Conservation (phyloP, 1,284 basidiomycete species). For the Clitocybe nebularis region DNA sequence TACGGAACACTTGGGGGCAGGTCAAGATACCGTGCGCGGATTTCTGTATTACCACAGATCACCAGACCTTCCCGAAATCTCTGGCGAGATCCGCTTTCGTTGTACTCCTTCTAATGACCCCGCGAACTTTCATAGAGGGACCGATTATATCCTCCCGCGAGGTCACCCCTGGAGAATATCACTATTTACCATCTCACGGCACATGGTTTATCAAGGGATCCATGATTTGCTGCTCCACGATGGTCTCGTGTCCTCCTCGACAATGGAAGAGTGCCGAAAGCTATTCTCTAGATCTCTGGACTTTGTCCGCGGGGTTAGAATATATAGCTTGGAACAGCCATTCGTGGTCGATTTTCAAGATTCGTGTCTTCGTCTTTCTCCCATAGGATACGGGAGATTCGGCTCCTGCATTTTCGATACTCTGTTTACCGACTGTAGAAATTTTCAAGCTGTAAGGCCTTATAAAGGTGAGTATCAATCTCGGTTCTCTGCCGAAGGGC, state of each 20-base stretch:
- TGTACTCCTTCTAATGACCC: neutral
- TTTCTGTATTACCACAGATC: conserved; percentile 1
- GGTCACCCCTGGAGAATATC: neutral
- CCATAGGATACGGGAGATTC: neutral
- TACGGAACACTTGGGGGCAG: no score
- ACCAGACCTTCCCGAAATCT: neutral
- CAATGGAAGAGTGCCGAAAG: neutral
- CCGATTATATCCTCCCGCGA: neutral
- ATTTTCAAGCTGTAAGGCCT: neutral
- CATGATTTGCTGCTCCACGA: neutral
- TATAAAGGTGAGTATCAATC: neutral
- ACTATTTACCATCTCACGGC: neutral
- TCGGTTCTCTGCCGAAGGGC: neutral
- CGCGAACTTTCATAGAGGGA: neutral
- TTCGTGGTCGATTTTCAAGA: neutral
- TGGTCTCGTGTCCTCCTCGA: neutral
- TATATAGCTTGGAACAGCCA: neutral
- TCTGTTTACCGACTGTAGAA: neutral
- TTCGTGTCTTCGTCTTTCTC: neutral
- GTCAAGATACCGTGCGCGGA: no score
- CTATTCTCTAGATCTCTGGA: no score
- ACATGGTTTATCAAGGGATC: neutral
- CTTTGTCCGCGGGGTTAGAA: no score
- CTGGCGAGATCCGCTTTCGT: neutral
- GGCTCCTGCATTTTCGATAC: neutral